These are phyloP conservation scores for Phylloporus arenicola DNA, from an alignment of 768 basidiomycete species.

Conservation along the genomic window DNA sequence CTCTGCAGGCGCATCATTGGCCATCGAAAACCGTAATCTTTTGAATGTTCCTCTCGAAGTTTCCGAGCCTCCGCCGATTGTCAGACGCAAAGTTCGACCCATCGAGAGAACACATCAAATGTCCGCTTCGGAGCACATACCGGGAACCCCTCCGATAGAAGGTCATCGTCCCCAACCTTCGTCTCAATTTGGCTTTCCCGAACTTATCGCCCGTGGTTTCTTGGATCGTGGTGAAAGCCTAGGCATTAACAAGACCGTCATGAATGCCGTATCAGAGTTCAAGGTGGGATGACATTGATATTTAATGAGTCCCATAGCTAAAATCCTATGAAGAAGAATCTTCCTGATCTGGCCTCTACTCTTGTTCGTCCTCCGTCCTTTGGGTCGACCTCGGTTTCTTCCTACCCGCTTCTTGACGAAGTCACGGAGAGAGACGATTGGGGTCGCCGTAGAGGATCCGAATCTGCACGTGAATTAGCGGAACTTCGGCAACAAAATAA, in stretches of 20 bases:
- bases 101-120: constrained; percentile 28
- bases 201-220: constrained; percentile 66
- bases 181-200: constrained; percentile 54
- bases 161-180: constrained; percentile 40
- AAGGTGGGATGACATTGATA: constrained; percentile 45
- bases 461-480: constrained; percentile 60
- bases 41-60: constrained; percentile 69
- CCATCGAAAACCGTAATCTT: constrained; percentile 76
- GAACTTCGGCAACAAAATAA: constrained; percentile 54
- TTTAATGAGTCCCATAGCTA: background rate
- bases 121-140: constrained; percentile 18
- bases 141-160: constrained; percentile 16
- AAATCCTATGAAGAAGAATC: constrained; percentile 54
- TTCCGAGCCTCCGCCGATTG: constrained; percentile 40
- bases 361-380: constrained; percentile 50
- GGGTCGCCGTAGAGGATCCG: constrained; percentile 66
- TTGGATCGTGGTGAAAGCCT: constrained; percentile 73
- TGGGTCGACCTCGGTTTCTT: constrained; percentile 34
- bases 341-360: constrained; percentile 75
- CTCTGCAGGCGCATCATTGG: constrained; percentile 68
- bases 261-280: constrained; percentile 74
- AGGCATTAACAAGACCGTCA: constrained; percentile 78
- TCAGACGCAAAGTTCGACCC: constrained; percentile 34
- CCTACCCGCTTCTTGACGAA: constrained; percentile 64
- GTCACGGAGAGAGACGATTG: constrained; percentile 57